Conservation (phyloP, 257 asterid genomes). For the Nicotiana attenuata region DNA sequence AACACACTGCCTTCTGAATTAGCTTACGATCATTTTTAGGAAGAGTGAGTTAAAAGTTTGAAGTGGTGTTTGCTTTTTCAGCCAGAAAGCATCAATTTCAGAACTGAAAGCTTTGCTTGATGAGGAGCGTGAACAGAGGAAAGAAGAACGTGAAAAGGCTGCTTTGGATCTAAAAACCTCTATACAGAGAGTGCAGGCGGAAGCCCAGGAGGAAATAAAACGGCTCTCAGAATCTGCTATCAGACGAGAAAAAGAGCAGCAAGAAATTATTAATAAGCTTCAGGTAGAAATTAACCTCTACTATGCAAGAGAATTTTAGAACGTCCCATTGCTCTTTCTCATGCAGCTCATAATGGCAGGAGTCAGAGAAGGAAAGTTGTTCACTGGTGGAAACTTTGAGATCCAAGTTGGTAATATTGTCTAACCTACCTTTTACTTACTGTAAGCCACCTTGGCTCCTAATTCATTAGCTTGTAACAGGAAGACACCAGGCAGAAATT, state of each 20-base stretch:
- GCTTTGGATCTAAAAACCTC: slow-evolving; percentile 58
- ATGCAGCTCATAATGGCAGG: slow-evolving; percentile 40
- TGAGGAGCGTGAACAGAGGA: slow-evolving; percentile 94
- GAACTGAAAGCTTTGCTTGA: slow-evolving; percentile 72
- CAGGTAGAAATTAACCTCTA: slow-evolving; percentile 40
- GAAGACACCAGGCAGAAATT: slow-evolving; percentile 89
- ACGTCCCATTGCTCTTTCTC: neutral
- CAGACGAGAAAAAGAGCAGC: slow-evolving; percentile 86
- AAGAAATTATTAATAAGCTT: slow-evolving; percentile 84
- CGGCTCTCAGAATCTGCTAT: slow-evolving; percentile 61
- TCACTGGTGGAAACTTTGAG: slow-evolving; percentile 71
- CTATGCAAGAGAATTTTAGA: neutral
- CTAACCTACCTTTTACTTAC: slow-evolving; percentile 11
- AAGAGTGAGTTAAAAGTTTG: neutral
- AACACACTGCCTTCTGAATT: neutral
- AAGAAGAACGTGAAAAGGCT: slow-evolving; percentile 88
- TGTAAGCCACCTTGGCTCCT: neutral
- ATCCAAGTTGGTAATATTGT: slow-evolving; percentile 71
- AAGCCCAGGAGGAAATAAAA: slow-evolving; percentile 70
- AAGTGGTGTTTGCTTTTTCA: slow-evolving; percentile 33
- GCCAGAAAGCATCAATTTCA: slow-evolving; percentile 80
- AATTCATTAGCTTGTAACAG: slow-evolving; percentile 28
- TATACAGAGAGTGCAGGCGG: slow-evolving; percentile 73
- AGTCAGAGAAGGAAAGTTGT: slow-evolving; percentile 81
- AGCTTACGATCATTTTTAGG: neutral